A percentile compares a stretch with the other conserved stretches of the same genome.
Evolutionary conservation across 202 grass and related monocot species (phyloP).

Genomic region (Saccharum hybrid): DNA sequence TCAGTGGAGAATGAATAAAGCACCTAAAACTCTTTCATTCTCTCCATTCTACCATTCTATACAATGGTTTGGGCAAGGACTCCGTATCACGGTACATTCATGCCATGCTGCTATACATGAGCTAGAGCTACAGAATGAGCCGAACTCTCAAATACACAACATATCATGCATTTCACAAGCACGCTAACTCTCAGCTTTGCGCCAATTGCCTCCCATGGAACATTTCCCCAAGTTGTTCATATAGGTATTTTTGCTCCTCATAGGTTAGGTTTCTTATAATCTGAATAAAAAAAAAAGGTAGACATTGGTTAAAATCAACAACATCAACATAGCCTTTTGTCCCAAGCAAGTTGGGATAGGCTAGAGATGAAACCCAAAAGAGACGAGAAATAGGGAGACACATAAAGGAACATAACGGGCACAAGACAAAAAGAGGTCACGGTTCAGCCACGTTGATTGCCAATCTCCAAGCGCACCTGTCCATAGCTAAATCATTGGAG

Average conservation of each 20-base stretch:
- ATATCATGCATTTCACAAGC: slow-evolving; percentile 42
- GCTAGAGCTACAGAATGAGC: slow-evolving; percentile 51
- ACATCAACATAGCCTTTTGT: too few relatives aligned
- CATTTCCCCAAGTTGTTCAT: slow-evolving; percentile 75
- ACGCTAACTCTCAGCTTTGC: slow-evolving; percentile 55
- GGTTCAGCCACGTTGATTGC: too few relatives aligned
- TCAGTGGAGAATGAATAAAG: slow-evolving; percentile 49
- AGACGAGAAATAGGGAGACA: too few relatives aligned
- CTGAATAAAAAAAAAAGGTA: slow-evolving; percentile 40
- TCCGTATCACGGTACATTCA: slow-evolving; percentile 29
- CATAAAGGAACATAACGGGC: too few relatives aligned
- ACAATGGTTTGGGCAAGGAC: slow-evolving; percentile 50
- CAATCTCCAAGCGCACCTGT: too few relatives aligned
- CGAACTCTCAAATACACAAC: slow-evolving; percentile 16
- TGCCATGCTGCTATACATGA: slow-evolving; percentile 50
- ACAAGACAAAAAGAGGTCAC: too few relatives aligned
- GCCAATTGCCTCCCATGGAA: slow-evolving; percentile 58
- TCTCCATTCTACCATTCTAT: slow-evolving; percentile 49
- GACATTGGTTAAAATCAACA: slow-evolving; percentile 16
- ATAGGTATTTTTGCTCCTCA: slow-evolving; percentile 88
- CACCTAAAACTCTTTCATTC: slow-evolving; percentile 47
- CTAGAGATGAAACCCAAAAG: too few relatives aligned
- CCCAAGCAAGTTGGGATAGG: too few relatives aligned
- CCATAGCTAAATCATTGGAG: too few relatives aligned
- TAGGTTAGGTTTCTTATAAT: slow-evolving; percentile 79